A percentile compares a stretch with the other conserved stretches of the same genome.
phyloP scores from a whole-genome alignment of 306 rosid species.

The Vicia villosa region DNA sequence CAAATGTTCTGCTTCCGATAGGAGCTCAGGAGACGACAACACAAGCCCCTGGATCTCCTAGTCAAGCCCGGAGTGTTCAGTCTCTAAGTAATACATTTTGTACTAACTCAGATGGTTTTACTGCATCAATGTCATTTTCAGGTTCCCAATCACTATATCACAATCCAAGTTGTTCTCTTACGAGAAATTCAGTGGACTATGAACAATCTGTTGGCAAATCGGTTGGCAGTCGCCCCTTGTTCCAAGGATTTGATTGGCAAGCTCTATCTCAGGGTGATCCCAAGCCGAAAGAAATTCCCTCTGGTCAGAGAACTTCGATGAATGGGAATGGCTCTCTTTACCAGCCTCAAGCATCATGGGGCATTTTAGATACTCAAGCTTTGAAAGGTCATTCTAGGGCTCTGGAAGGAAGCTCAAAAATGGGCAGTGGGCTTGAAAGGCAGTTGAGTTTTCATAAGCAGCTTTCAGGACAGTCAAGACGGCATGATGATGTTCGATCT shows the following conservation, averaged over 20 bases:
- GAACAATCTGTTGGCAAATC: slow-evolving; percentile 95
- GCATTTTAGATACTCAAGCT: slow-evolving; percentile 63
- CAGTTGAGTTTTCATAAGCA: slow-evolving; percentile 91
- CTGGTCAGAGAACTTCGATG: slow-evolving; percentile 54
- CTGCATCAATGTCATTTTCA: slow-evolving; percentile 88
- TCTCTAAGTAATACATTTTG: slow-evolving; percentile 74
- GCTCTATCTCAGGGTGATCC: slow-evolving; percentile 76
- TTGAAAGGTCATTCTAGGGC: slow-evolving; percentile 62
- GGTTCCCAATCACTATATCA: slow-evolving; percentile 95
- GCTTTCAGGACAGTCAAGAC: slow-evolving; percentile 73
- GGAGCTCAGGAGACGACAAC: slow-evolving; percentile 61
- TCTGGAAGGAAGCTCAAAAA: slow-evolving; percentile 79
- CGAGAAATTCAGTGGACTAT: slow-evolving; percentile 80
- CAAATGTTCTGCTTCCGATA: slow-evolving; percentile 88
- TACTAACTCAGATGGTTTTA: slow-evolving; percentile 87
- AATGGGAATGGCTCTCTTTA: slow-evolving; percentile 66
- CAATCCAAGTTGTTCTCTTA: slow-evolving; percentile 93
- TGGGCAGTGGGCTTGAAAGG: slow-evolving; percentile 70
- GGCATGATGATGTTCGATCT: slow-evolving; percentile 76
- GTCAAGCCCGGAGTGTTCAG: slow-evolving; percentile 83
- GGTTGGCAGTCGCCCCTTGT: slow-evolving; percentile 90
- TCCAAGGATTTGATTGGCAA: slow-evolving; percentile 94
- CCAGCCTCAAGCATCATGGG: slow-evolving; percentile 72
- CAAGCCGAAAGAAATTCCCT: slow-evolving; percentile 71
- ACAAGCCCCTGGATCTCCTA: slow-evolving; percentile 79